phyloP scores from a whole-genome alignment of 2,329 filamentous ascomycete species.

The Sporothrix inflata region DNA sequence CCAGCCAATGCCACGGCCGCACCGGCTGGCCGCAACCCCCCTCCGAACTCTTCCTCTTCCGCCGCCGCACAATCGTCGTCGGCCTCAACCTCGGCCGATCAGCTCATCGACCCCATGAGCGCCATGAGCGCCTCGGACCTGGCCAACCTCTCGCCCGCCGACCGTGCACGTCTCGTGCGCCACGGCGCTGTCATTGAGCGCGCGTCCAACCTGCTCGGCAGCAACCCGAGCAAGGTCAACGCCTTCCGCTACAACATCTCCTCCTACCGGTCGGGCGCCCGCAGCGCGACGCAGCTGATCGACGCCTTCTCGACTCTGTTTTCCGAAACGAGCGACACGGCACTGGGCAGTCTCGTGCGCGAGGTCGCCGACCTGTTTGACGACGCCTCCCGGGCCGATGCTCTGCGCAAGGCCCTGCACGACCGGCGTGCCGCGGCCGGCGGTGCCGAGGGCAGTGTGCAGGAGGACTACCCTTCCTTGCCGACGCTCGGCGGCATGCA shows the following conservation, averaged over 20 bases:
- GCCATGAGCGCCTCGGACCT: slow-evolving; percentile 56
- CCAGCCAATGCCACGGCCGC: neutral
- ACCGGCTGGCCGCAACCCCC: neutral
- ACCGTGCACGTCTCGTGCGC: slow-evolving; percentile 77
- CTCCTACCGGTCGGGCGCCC: slow-evolving; percentile 69
- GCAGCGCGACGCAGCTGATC: slow-evolving; percentile 76
- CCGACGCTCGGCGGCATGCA: slow-evolving; percentile 74
- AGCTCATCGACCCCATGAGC: slow-evolving; percentile 48
- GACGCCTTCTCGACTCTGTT: slow-evolving; percentile 88
- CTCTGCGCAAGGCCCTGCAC: slow-evolving; percentile 82
- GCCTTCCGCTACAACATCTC: slow-evolving; percentile 82
- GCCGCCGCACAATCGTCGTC: neutral
- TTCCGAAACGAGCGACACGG: slow-evolving; percentile 72
- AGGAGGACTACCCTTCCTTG: slow-evolving; percentile 90
- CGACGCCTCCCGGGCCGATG: slow-evolving; percentile 72
- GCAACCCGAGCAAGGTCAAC: slow-evolving; percentile 72
- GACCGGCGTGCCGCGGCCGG: slow-evolving; percentile 70
- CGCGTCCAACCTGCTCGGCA: slow-evolving; percentile 77
- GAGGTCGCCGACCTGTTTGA: slow-evolving; percentile 94
- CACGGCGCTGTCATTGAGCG: slow-evolving; percentile 86
- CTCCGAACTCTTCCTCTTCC: neutral
- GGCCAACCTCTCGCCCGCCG: slow-evolving; percentile 67
- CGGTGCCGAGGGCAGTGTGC: slow-evolving; percentile 59
- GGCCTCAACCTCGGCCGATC: slow-evolving; percentile 29
- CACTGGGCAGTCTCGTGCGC: slow-evolving; percentile 85